Conservation (phyloP, 352 stramenopile genomes). For the Phytophthora agathidicida region DNA sequence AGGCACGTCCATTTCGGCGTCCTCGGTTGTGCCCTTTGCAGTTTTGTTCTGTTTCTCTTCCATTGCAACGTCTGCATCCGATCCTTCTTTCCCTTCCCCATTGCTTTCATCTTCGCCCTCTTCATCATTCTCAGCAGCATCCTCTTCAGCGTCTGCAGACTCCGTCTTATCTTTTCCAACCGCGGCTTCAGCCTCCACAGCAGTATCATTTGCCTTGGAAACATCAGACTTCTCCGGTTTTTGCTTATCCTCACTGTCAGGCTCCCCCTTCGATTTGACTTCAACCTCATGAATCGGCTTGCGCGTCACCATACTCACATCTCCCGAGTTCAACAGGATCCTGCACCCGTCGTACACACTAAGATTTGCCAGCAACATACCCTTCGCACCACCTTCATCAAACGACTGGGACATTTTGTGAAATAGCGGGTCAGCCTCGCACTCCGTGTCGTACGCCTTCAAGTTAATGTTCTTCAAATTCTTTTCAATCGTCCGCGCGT, state of each 20-base stretch:
- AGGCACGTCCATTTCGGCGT: constrained; percentile 2
- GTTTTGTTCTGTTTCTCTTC: constrained; percentile 4
- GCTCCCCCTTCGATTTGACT: constrained; percentile 20
- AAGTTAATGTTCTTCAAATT: constrained; percentile 90
- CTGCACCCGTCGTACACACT: constrained; percentile 89
- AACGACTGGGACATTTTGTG: constrained; percentile 94
- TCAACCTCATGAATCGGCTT: constrained; percentile 41
- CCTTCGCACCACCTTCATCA: constrained; percentile 91
- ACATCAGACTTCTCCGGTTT: constrained; percentile 11
- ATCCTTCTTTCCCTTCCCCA: not conserved
- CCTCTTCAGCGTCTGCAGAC: not conserved
- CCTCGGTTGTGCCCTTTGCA: not conserved
- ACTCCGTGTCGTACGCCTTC: constrained; percentile 88
- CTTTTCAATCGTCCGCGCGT: constrained; percentile 83
- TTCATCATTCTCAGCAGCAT: constrained; percentile 3
- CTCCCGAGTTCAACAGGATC: constrained; percentile 81
- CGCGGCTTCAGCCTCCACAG: constrained; percentile 3
- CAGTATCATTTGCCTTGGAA: not conserved
- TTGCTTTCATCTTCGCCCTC: constrained; percentile 1
- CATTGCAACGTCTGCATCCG: constrained; percentile 1
- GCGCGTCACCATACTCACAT: constrained; percentile 68
- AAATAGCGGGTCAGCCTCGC: constrained; percentile 91
- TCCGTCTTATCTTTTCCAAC: constrained; percentile 8
- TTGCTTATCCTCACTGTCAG: not conserved
- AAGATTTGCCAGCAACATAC: constrained; percentile 94